Conservation (phyloP, 352 stramenopile species). For the Pythium phragmiticola region DNA sequence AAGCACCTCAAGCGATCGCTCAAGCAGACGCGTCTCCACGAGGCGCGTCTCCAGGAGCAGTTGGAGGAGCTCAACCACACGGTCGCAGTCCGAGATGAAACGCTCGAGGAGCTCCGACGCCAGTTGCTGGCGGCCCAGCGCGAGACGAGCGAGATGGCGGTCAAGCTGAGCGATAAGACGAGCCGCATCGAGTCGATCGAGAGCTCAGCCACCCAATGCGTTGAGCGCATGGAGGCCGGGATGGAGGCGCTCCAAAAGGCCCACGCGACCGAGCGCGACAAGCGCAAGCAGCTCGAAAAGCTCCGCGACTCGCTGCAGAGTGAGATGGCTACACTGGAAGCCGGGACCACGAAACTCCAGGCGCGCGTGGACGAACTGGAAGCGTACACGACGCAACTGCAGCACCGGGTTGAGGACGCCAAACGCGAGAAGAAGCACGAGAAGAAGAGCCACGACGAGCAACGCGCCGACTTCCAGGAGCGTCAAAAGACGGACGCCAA, state of each 20-base stretch:
- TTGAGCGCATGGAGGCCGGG: conserved; percentile 40
- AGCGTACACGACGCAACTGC: conserved; percentile 29
- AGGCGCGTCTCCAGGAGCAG: conserved; percentile 34
- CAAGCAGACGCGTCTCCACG: conserved; percentile 44
- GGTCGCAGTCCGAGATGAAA: conserved; percentile 38
- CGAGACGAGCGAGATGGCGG: conserved; percentile 33
- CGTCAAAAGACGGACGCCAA: conserved; percentile 39
- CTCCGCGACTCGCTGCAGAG: conserved; percentile 33
- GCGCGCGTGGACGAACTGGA: conserved; percentile 41
- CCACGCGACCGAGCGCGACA: conserved; percentile 39
- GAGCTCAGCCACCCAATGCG: conserved; percentile 43
- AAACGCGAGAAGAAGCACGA: conserved; percentile 40
- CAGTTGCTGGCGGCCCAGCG: conserved; percentile 38
- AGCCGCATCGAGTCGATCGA: conserved; percentile 41
- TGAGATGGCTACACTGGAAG: conserved; percentile 39
- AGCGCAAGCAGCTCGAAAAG: conserved; percentile 50
- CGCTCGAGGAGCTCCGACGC: conserved; percentile 28
- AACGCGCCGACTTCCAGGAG: conserved; percentile 37
- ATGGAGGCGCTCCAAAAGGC: conserved; percentile 41
- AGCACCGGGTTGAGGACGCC: conserved; percentile 48
- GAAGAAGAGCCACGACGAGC: conserved; percentile 37
- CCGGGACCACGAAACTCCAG: conserved; percentile 29
- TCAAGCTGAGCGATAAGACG: conserved; percentile 38
- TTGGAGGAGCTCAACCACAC: conserved; percentile 38
- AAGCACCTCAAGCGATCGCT: conserved; percentile 51